Conservation (phyloP, 2,329 filamentous ascomycete species). For the Aspergillus japonicus region DNA sequence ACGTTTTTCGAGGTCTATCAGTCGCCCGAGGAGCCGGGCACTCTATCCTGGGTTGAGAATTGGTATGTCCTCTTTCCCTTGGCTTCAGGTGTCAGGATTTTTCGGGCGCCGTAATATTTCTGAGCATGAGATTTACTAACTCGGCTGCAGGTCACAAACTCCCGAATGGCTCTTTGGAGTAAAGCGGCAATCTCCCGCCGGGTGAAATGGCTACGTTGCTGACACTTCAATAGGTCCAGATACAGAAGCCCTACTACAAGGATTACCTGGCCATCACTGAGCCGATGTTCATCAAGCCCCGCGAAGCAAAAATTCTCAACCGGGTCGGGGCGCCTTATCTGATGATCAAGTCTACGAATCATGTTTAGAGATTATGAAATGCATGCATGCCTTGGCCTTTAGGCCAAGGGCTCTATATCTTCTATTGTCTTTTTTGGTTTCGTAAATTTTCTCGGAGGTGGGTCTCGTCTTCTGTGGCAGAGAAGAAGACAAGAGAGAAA, state of each 20-base stretch:
- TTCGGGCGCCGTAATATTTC: background rate
- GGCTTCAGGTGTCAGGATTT: too few relatives aligned
- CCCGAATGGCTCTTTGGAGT: conserved; percentile 33
- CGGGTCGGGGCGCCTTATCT: conserved; percentile 18
- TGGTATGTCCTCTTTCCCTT: conserved; percentile 29
- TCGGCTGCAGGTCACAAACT: conserved; percentile 22
- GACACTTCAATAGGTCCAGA: conserved; percentile 27
- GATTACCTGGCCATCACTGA: conserved; percentile 42
- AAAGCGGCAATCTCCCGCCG: background rate
- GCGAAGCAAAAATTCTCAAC: conserved; percentile 34
- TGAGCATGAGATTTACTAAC: background rate
- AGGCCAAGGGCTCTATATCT: too few relatives aligned
- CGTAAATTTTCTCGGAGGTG: too few relatives aligned
- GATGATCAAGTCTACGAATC: conserved; percentile 1
- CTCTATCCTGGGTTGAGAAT: conserved; percentile 43
- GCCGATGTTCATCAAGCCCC: conserved; percentile 43
- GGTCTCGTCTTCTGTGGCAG: too few relatives aligned
- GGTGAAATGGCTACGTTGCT: background rate
- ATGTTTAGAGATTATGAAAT: background rate
- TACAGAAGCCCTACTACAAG: conserved; percentile 45
- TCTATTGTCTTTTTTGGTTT: too few relatives aligned
- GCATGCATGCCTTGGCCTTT: too few relatives aligned
- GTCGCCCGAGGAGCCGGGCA: conserved; percentile 37
- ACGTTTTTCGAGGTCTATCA: conserved; percentile 48
- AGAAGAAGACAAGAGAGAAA: too few relatives aligned